A percentile compares a stretch with the other conserved stretches of the same genome.
Conservation (phyloP, 495 filamentous ascomycete species). For the Penicillium flavigenum region DNA sequence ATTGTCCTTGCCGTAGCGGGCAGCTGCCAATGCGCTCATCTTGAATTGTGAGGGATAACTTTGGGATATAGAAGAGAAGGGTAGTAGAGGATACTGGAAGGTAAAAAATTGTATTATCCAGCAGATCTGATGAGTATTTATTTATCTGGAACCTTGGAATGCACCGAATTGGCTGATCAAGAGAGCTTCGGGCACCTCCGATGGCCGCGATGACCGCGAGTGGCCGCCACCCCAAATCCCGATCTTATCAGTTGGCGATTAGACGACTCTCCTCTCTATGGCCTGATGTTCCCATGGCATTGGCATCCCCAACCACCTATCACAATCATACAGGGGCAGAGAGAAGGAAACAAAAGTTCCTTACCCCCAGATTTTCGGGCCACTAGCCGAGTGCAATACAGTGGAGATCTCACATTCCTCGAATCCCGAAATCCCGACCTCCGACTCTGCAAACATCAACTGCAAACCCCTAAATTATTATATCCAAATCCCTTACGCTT, state of each 20-base stretch:
- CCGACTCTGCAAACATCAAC: constrained; percentile 9
- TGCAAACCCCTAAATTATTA: constrained; percentile 3
- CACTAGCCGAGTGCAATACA: background rate
- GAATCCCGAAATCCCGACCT: constrained; percentile 24
- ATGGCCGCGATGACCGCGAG: constrained; percentile 43
- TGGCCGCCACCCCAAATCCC: constrained; percentile 31
- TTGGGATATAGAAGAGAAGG: constrained; percentile 6
- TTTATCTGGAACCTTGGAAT: constrained; percentile 5
- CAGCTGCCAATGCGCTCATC: constrained; percentile 58
- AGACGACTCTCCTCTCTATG: background rate
- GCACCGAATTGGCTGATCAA: constrained; percentile 23
- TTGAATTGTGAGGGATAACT: constrained; percentile 13
- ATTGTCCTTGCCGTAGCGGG: constrained; percentile 95
- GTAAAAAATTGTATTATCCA: constrained; percentile 2
- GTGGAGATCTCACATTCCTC: constrained; percentile 16
- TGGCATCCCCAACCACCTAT: background rate
- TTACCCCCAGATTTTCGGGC: constrained; percentile 22
- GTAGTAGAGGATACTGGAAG: background rate
- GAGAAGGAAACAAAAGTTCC: background rate
- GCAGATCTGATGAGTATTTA: constrained; percentile 16
- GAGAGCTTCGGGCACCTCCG: constrained; percentile 45
- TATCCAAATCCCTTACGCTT: background rate
- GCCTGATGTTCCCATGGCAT: background rate
- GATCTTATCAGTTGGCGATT: constrained; percentile 33
- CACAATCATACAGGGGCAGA: background rate